Conservation (phyloP, 805 yeast genomes). For the Ogataea salicorniae region DNA sequence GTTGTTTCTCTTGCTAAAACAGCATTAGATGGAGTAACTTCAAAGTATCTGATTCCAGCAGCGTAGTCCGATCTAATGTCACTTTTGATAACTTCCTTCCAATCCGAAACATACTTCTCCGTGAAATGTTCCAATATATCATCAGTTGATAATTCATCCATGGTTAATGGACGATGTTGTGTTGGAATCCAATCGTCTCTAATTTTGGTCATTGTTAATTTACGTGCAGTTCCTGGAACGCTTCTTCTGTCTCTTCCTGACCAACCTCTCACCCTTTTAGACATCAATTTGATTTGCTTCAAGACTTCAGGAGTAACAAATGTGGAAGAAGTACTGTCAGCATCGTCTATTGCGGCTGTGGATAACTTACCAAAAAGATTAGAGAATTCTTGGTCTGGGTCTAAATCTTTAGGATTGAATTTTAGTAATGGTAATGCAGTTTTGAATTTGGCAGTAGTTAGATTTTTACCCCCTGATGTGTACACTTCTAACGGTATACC, state of each 20-base stretch:
- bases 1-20: slow-evolving; percentile 30
- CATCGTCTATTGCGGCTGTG: slow-evolving; percentile 63
- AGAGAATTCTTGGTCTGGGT: slow-evolving; percentile 72
- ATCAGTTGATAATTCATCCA: slow-evolving; percentile 46
- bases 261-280: slow-evolving; percentile 71
- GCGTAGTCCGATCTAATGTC: slow-evolving; percentile 35
- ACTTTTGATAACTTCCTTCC: slow-evolving; percentile 44
- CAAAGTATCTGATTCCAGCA: slow-evolving; percentile 52
- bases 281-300: slow-evolving; percentile 54
- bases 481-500: slow-evolving; percentile 21
- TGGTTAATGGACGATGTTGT: slow-evolving; percentile 48
- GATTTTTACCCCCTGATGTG: slow-evolving; percentile 29
- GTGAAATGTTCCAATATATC: slow-evolving; percentile 40
- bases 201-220: slow-evolving; percentile 62
- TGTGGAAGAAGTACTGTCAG: slow-evolving; percentile 67
- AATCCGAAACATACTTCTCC: slow-evolving; percentile 33
- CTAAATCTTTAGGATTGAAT: slow-evolving; percentile 49
- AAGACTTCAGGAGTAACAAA: slow-evolving; percentile 65
- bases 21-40: slow-evolving; percentile 32
- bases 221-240: slow-evolving; percentile 70
- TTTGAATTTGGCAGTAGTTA: slow-evolving; percentile 42
- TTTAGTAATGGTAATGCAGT: slow-evolving; percentile 37
- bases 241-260: slow-evolving; percentile 70
- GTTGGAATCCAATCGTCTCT: slow-evolving; percentile 82
- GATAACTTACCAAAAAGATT: slow-evolving; percentile 69